Evolutionary conservation across 441 rosid species (phyloP).

Genomic region (Corymbia calophylla): DNA sequence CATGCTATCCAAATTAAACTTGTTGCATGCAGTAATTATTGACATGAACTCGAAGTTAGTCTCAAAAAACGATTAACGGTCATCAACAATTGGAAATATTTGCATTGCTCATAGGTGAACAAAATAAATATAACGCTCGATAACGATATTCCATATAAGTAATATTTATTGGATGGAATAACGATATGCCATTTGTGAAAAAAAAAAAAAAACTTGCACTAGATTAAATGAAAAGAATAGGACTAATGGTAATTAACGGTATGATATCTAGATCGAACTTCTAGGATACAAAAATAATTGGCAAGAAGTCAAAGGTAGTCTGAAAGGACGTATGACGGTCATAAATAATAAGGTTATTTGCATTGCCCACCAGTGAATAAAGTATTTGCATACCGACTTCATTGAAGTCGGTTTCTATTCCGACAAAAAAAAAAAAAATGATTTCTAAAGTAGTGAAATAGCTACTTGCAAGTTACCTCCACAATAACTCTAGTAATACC

Average conservation of each 20-base stretch:
- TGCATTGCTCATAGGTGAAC: neutral
- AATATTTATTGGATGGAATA: neutral
- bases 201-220: too few species aligned
- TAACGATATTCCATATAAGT: neutral
- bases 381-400: neutral
- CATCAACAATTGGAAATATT: neutral
- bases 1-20: neutral
- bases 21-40: neutral
- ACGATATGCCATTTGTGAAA: neutral
- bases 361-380: neutral
- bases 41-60: neutral
- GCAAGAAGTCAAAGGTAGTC: neutral
- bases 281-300: neutral
- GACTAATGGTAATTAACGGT: neutral
- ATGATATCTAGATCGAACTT: neutral
- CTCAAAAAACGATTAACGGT: neutral
- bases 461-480: neutral
- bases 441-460: neutral
- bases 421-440: too few species aligned
- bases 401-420: too few species aligned
- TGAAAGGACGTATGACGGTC: neutral
- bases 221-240: neutral
- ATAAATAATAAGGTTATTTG: neutral
- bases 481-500: neutral
- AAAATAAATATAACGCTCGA: neutral